These are phyloP conservation scores for Dendrobium nobile DNA, from an alignment of 106 monocot genomes.

Conservation along the genomic window DNA sequence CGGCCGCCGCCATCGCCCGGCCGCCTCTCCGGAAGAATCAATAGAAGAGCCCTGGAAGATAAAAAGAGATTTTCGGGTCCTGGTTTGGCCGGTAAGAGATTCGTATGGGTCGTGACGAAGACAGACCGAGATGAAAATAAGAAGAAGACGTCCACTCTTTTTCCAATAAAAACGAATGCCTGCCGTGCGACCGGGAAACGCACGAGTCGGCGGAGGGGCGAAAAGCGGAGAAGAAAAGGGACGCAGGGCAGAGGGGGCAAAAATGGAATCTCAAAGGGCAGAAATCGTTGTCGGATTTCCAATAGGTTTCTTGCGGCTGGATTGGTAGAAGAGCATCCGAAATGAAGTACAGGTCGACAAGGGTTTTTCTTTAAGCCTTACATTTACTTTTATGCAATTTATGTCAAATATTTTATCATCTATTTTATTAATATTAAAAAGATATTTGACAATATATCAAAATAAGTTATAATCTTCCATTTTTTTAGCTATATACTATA, in stretches of 20 bases:
- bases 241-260: background rate
- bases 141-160: background rate
- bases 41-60: background rate
- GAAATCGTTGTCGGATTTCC: background rate
- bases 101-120: background rate
- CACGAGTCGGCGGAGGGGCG: background rate
- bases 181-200: background rate
- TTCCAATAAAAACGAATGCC: background rate
- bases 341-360: background rate
- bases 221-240: too few species aligned
- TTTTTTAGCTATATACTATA: too few species aligned
- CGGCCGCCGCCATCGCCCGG: conserved; percentile 19
- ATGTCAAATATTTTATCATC: too few species aligned
- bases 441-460: too few species aligned
- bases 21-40: background rate
- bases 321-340: background rate
- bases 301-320: background rate
- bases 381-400: too few species aligned
- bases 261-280: background rate
- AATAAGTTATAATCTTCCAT: too few species aligned
- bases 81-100: background rate
- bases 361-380: background rate
- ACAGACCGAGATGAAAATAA: background rate
- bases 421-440: too few species aligned
- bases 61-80: background rate